A percentile compares a stretch with the other conserved stretches of the same genome.
Conservation (phyloP, 805 yeast species). For the Sugiyamaella qingdaonensis region DNA sequence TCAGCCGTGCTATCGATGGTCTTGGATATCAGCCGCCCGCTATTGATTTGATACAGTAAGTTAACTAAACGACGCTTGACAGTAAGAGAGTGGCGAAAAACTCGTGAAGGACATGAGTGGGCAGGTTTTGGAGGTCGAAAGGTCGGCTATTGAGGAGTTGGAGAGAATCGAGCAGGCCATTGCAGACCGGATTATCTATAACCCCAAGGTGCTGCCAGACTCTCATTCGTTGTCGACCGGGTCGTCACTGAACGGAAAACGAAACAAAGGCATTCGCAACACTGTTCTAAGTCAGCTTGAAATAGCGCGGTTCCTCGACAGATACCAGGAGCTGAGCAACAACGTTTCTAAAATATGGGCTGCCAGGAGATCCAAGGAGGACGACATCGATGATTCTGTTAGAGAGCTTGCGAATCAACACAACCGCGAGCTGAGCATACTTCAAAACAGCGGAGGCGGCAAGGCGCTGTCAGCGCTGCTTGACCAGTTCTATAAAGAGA, state of each 20-base stretch:
- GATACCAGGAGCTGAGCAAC: conserved; percentile 36
- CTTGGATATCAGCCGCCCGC: too few relatives aligned
- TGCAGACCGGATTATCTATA: conserved; percentile 49
- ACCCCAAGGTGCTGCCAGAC: conserved; percentile 51
- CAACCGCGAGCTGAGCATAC: neutral
- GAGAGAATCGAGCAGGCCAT: conserved; percentile 70
- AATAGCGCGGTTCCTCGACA: conserved; percentile 46
- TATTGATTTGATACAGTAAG: too few relatives aligned
- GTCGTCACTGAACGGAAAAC: conserved; percentile 32
- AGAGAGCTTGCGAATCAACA: conserved; percentile 2
- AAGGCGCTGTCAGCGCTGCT: conserved; percentile 25
- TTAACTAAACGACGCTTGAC: too few relatives aligned
- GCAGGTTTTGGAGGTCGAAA: conserved; percentile 21
- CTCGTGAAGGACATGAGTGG: conserved; percentile 1
- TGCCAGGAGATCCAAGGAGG: conserved; percentile 7
- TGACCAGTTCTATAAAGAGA: conserved; percentile 37
- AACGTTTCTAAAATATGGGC: neutral
- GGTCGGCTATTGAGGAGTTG: conserved; percentile 44
- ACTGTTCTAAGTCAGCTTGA: conserved; percentile 65
- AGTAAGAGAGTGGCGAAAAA: too few relatives aligned
- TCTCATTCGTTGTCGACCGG: conserved; percentile 21
- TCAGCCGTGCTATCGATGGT: neutral
- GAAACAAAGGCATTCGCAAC: conserved; percentile 47
- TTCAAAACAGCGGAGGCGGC: neutral
- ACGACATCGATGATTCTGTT: neutral